Conservation (phyloP, 1,284 basidiomycete genomes). For the Pulchroboletus neoregius region DNA sequence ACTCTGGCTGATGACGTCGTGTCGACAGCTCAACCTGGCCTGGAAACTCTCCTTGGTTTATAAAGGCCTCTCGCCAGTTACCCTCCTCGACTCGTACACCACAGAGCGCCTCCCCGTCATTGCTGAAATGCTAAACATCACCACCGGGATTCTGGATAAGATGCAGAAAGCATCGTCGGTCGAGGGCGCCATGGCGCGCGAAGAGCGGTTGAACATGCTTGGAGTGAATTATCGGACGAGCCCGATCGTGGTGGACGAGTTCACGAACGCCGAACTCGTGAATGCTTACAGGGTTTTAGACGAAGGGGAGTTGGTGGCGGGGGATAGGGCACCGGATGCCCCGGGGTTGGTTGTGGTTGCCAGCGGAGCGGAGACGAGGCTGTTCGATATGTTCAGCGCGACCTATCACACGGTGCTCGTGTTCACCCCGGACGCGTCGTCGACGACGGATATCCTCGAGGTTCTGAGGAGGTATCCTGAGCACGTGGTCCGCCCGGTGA, state of each 20-base stretch:
- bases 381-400: conserved; percentile 27
- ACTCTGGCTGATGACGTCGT: not conserved
- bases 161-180: not conserved
- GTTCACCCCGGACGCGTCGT: conserved; percentile 13
- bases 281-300: conserved; percentile 15
- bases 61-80: conserved; percentile 24
- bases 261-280: not conserved
- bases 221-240: conserved; percentile 36
- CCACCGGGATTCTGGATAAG: conserved; percentile 11
- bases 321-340: conserved; percentile 22
- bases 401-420: conserved; percentile 23
- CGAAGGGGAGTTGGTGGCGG: conserved; percentile 13
- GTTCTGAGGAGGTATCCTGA: conserved; percentile 1
- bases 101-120: conserved; percentile 38
- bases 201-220: conserved; percentile 26
- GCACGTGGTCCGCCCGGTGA: not conserved
- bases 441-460: conserved; percentile 7
- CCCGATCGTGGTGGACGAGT: conserved; percentile 31
- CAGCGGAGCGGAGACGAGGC: not conserved
- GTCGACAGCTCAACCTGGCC: conserved; percentile 15
- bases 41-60: not conserved
- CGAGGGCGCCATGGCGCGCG: conserved; percentile 9
- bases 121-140: conserved; percentile 34
- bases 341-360: conserved; percentile 1
- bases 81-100: conserved; percentile 36